Evolutionary conservation across 176 grass and related monocot species (phyloP), one percentile per base, ranked within the genome.

Genomic region (Juncus effusus): DNA sequence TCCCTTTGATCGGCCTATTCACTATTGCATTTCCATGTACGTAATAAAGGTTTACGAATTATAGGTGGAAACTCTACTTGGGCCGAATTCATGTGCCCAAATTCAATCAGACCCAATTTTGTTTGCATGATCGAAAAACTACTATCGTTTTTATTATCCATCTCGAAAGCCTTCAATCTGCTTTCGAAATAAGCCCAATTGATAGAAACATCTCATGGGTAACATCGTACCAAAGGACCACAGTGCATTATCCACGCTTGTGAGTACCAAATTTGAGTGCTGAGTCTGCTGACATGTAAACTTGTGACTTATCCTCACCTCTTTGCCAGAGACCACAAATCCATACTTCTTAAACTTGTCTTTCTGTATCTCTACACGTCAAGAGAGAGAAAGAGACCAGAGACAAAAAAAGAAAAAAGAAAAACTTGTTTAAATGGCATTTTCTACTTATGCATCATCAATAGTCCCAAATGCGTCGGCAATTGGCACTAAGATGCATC

Each of bases 241-340:
- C 44, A 47, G 9, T 47, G 1, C 67, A 70, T 72, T 69, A 69
- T 69, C 65, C 66, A 38, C 50, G 40, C 63, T 40, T 11, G 28
- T 54, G 16, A 36, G 51, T 47, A 47, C 4, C 44, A 47, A 47
- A 47, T 6, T 47, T 38, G 16, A 16, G 8, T 66, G 63, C 44
- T 69, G 2, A 42, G 38, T 39, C 42, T 59, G 68, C 68, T 47
- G 39, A 72, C 38, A 14, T 59, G 68, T 42, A 16, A 4, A 4
- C 42, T 35, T 56, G 36, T 54, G 15, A 72, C 7, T 72, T 72
- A 72, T 72, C 68, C 67, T 47, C 54, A 42, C 3, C 54, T 14
- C 2, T 59, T 35, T 71, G 38, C 39, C 56, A 58, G 52, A 44
- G 68, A 44, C 68, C 68, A 72, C 68, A 72, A 36, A 72, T 44